These are phyloP conservation scores for Umbelopsis sp. DNA, from an alignment of 192 early-diverging fungal species.

Conservation along the genomic window DNA sequence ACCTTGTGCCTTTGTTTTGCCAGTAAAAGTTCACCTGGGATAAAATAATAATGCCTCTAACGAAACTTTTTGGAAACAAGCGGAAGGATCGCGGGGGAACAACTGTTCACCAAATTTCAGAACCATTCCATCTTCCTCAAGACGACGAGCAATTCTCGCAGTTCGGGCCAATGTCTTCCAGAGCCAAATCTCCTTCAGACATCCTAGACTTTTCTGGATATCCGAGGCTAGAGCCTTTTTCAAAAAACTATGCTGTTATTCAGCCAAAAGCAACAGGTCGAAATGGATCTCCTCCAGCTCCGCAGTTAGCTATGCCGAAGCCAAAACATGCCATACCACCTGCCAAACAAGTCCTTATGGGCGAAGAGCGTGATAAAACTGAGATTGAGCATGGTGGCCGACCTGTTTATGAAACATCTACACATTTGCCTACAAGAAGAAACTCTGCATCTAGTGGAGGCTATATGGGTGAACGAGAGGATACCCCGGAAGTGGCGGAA, in stretches of 20 bases:
- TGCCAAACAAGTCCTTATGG: conserved; percentile 4
- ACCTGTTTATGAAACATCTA: conserved; percentile 3
- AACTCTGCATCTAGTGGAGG: not conserved
- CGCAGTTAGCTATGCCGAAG: conserved; percentile 23
- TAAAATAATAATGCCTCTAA: not conserved
- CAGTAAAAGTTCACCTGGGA: not conserved
- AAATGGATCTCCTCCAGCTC: not conserved
- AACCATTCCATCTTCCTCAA: not conserved
- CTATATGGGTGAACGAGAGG: conserved; percentile 19
- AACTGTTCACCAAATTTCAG: not conserved
- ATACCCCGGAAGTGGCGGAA: not conserved
- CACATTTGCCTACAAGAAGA: conserved; percentile 8
- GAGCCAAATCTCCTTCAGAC: conserved; percentile 37
- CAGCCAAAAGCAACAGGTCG: not conserved
- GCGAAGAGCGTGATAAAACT: conserved; percentile 21
- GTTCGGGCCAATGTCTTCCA: conserved; percentile 25
- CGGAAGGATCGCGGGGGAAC: conserved; percentile 13
- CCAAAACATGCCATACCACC: conserved; percentile 23
- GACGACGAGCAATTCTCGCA: conserved; percentile 11
- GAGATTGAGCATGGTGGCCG: not conserved
- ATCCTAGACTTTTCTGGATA: conserved; percentile 35
- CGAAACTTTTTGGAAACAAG: conserved; percentile 17
- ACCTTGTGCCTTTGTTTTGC: conserved; percentile 6
- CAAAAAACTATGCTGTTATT: not conserved
- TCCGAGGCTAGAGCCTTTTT: conserved; percentile 19